Conservation (phyloP, 1,139 yeast genomes). For the Blastobotrys serpentis region DNA sequence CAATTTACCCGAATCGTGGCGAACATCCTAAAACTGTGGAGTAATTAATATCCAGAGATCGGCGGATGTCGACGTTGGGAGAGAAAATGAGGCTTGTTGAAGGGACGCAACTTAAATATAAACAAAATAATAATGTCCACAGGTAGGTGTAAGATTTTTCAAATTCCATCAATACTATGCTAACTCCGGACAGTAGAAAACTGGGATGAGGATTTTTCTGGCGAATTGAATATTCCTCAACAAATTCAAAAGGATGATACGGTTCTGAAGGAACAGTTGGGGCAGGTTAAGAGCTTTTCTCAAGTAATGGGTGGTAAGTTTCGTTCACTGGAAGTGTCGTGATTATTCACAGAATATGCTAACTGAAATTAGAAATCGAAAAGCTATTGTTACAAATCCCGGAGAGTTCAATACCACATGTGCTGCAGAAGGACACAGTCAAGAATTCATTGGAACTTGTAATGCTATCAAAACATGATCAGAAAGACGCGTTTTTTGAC, state of each 20-base stretch:
- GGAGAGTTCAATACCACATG: slow-evolving; percentile 11
- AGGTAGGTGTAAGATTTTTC: slow-evolving; percentile 7
- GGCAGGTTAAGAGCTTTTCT: slow-evolving; percentile 25
- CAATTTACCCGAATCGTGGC: too few relatives aligned
- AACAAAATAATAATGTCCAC: slow-evolving; percentile 3
- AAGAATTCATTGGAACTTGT: slow-evolving; percentile 27
- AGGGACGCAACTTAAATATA: background rate
- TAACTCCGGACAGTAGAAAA: slow-evolving; percentile 19
- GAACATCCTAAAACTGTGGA: too few relatives aligned
- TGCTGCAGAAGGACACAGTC: slow-evolving; percentile 16
- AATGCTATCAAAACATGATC: slow-evolving; percentile 27
- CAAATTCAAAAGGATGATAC: slow-evolving; percentile 1
- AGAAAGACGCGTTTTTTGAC: slow-evolving; percentile 22
- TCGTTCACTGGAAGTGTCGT: background rate
- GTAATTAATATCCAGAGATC: too few relatives aligned
- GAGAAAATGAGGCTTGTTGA: background rate
- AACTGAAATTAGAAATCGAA: slow-evolving; percentile 21
- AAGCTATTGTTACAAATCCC: slow-evolving; percentile 22
- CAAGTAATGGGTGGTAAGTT: slow-evolving; percentile 8
- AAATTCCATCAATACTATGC: background rate
- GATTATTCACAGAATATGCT: background rate
- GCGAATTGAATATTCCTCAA: slow-evolving; percentile 21
- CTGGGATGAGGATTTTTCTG: slow-evolving; percentile 31
- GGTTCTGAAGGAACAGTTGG: slow-evolving; percentile 23
- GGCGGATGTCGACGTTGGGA: too few relatives aligned